A percentile compares a stretch with the other conserved stretches of the same genome.
These are phyloP conservation scores for Lizonia empirigonia DNA, from an alignment of 2,329 filamentous ascomycete species.

Conservation along the genomic window DNA sequence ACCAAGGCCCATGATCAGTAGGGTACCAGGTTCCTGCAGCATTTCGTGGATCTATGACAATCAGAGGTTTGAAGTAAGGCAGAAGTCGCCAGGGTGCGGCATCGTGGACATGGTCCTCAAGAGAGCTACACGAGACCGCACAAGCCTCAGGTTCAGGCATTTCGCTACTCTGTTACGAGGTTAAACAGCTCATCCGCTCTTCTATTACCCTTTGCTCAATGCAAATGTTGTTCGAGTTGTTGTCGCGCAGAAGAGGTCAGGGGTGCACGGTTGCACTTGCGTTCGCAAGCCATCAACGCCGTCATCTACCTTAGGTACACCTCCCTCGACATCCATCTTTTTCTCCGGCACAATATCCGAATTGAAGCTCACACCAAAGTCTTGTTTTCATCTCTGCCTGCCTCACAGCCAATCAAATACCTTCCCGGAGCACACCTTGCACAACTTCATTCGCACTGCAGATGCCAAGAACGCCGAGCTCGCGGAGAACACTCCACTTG, in stretches of 20 bases:
- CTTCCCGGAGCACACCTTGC: constrained; percentile 15
- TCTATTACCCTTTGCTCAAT: neutral
- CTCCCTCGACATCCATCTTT: neutral
- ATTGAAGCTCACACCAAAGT: constrained; percentile 12
- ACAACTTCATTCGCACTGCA: constrained; percentile 8
- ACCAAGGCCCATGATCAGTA: constrained; percentile 21
- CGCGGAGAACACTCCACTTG: constrained; percentile 7
- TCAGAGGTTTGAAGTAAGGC: constrained; percentile 4
- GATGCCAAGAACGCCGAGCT: constrained; percentile 22
- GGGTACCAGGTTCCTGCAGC: constrained; percentile 26
- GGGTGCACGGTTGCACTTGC: neutral
- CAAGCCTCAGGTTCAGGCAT: neutral
- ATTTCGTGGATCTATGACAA: constrained; percentile 17
- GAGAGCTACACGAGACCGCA: neutral
- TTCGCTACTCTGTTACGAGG: neutral
- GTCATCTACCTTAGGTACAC: neutral
- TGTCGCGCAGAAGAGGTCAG: neutral
- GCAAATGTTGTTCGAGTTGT: neutral
- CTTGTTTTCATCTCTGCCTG: neutral
- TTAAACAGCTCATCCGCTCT: neutral
- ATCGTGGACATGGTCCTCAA: neutral
- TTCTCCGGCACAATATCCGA: constrained; percentile 8
- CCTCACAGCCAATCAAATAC: neutral
- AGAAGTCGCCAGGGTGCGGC: neutral
- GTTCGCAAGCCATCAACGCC: neutral